Base-by-base conservation (phyloP, 495 filamentous ascomycete species). In the Penicillium waksmanii region DNA sequence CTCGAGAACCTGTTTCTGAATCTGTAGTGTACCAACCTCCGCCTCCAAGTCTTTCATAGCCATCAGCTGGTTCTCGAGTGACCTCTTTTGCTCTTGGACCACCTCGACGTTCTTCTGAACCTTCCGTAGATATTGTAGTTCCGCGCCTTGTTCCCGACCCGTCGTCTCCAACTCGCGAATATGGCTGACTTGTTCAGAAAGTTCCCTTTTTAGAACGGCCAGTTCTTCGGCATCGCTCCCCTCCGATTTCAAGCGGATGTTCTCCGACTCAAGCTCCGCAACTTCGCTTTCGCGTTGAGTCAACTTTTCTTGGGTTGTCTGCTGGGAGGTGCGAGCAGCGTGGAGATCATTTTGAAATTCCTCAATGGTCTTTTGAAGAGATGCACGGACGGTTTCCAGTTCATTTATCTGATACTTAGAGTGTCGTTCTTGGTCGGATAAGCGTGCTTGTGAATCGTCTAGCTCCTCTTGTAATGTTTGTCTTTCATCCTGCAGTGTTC, bases 31-130 rank as follows among this genome's bases (percentile, higher is more conserved):
- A 31, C 84, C 80, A 21, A 97, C 80, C 65, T 96, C 88, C 17
- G 84, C 79, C 56, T 91, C 84, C 12, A 97, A 64, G 21, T 85
- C 82, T 58, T 90, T 85, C 80, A 95, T 88, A 25, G 89, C 74
- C 58, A 89, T 84, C 27, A 99, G 63, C 63, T 85, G 89, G 51
- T 85, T 85, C 69, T 97, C 88, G 53, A 99, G 77, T 0, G 85
- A 84, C 60, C 89, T 82, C 77, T 98, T 98, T 76, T 99, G 91
- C 67, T 99, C 95, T 65, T 98, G 93, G 0, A 97, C 87, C n/a
- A 98, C 83, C 61, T 97, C 92, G 5, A 97, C 86, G 36, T 88
- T 91, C 71, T 90, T 93, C 65, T 91, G 87, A 18, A 87, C 69
- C 66, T 91, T 88, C 15, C 92, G 85, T 42, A 94, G 80, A 57